These are phyloP conservation scores for Pseudodiploospora longispora DNA, from an alignment of 2,329 filamentous ascomycete species.

Conservation along the genomic window DNA sequence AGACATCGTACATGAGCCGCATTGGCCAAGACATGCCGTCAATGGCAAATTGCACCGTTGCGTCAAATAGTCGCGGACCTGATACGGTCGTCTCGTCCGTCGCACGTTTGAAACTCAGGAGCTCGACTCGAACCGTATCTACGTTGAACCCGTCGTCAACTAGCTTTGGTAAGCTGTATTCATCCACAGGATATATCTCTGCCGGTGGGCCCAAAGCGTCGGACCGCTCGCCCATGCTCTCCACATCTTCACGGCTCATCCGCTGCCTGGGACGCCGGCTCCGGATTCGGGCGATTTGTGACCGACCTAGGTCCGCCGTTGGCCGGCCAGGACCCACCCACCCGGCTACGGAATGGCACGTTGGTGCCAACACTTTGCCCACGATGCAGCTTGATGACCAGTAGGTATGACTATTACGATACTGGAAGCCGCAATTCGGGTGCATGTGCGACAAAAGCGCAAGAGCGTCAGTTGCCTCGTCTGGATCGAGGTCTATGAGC, in stretches of 20 bases:
- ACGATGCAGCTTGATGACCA: slow-evolving; percentile 67
- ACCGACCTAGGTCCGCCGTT: slow-evolving; percentile 56
- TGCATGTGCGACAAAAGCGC: slow-evolving; percentile 60
- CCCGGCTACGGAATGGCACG: slow-evolving; percentile 61
- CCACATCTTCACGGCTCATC: slow-evolving; percentile 51
- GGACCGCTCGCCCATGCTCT: slow-evolving; percentile 58
- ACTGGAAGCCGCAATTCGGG: slow-evolving; percentile 66
- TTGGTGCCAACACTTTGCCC: slow-evolving; percentile 66
- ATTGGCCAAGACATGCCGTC: slow-evolving; percentile 56
- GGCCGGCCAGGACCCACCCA: slow-evolving; percentile 68
- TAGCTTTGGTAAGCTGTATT: slow-evolving; percentile 56
- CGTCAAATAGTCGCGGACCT: slow-evolving; percentile 47
- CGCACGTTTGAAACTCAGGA: slow-evolving; percentile 49
- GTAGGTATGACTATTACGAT: slow-evolving; percentile 65
- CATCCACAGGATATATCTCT: slow-evolving; percentile 54
- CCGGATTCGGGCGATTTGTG: slow-evolving; percentile 63
- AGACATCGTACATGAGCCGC: slow-evolving; percentile 54
- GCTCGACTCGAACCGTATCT: slow-evolving; percentile 62
- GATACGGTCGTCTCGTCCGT: slow-evolving; percentile 18
- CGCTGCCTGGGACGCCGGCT: slow-evolving; percentile 49
- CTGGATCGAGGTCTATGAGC: slow-evolving; percentile 65
- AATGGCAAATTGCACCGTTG: slow-evolving; percentile 55
- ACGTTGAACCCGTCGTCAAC: slow-evolving; percentile 49
- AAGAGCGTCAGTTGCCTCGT: slow-evolving; percentile 56
- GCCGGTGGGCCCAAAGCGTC: slow-evolving; percentile 60